A percentile compares a stretch with the other conserved stretches of the same genome.
phyloP scores from a whole-genome alignment of 2,329 filamentous ascomycete species.

The Alternaria triticina region DNA sequence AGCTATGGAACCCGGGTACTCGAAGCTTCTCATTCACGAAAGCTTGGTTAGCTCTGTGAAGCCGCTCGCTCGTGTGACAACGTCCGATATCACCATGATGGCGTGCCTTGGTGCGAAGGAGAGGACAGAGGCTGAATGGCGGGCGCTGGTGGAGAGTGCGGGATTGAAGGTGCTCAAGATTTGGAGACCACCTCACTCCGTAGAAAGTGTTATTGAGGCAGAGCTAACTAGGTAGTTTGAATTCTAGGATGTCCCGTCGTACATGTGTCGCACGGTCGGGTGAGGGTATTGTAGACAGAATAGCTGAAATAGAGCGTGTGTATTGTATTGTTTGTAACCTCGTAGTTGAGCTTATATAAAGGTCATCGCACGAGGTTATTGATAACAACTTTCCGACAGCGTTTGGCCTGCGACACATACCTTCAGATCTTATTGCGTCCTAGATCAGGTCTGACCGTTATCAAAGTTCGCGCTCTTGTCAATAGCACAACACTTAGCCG shows the following conservation, averaged over 20 bases:
- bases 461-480: background rate
- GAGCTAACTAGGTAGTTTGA: background rate
- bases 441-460: background rate
- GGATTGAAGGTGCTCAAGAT: constrained; percentile 3
- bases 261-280: background rate
- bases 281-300: background rate
- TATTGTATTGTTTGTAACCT: background rate
- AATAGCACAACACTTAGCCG: no score
- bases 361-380: background rate
- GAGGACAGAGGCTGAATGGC: constrained; percentile 8
- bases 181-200: background rate
- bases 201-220: background rate
- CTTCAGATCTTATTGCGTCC: background rate
- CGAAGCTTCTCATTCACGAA: constrained; percentile 1
- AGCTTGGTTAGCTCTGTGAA: constrained; percentile 1
- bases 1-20: constrained; percentile 1
- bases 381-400: background rate
- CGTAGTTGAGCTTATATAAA: background rate
- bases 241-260: background rate
- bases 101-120: constrained; percentile 6
- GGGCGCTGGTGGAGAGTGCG: background rate
- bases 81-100: constrained; percentile 8
- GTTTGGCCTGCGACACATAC: background rate
- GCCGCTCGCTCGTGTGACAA: constrained; percentile 8
- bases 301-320: background rate